A percentile compares a stretch with the other conserved stretches of the same genome.
Evolutionary conservation across 805 yeast genomes (phyloP).

Genomic region (Hanseniaspora hatyaiensis): DNA sequence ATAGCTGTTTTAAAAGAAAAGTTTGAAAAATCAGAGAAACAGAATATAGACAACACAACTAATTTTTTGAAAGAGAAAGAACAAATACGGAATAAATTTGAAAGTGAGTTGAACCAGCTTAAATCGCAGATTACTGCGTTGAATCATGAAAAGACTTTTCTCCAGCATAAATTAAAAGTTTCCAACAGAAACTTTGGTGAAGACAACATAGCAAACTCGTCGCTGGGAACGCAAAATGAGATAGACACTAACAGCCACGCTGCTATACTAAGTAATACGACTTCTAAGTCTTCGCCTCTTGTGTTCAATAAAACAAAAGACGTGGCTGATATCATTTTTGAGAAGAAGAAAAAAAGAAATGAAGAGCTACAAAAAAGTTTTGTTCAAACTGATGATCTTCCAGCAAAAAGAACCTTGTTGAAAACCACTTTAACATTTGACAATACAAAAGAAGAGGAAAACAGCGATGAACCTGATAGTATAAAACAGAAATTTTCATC

Average conservation of each 20-base stretch:
- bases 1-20: slow-evolving; percentile 65
- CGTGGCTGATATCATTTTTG: not conserved
- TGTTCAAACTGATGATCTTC: not conserved
- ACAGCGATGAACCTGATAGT: not conserved
- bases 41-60: slow-evolving; percentile 32
- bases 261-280: too few species aligned
- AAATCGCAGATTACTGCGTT: slow-evolving; percentile 35
- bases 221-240: too few species aligned
- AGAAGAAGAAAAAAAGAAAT: not conserved
- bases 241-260: not conserved
- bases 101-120: slow-evolving; percentile 32
- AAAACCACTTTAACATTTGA: not conserved
- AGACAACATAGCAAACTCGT: not conserved
- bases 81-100: slow-evolving; percentile 24
- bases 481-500: not conserved
- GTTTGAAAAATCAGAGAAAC: slow-evolving; percentile 37
- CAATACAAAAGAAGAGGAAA: not conserved
- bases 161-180: slow-evolving; percentile 20
- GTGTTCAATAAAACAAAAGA: not conserved
- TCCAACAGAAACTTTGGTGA: slow-evolving; percentile 1
- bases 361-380: not conserved
- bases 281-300: not conserved
- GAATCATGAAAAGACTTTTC: slow-evolving; percentile 46
- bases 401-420: not conserved
- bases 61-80: slow-evolving; percentile 24